Evolutionary conservation across 176 grass and related monocot species (phyloP), one percentile per base, ranked within the genome.

Genomic region (Oropetium thomaeum): DNA sequence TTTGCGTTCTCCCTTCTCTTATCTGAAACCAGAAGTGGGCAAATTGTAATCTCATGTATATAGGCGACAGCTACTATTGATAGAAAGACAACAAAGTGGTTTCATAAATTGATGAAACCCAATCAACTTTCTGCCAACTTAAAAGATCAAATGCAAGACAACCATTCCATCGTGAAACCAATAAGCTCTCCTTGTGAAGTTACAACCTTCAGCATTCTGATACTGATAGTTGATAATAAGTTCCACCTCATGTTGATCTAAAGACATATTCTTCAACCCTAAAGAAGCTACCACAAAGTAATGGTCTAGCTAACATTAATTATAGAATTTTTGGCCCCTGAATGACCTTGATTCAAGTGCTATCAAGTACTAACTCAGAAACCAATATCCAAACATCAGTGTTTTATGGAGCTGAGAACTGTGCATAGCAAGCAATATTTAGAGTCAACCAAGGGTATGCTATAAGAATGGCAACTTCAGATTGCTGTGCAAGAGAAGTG

Each of bases 1-100:
- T 87, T 76, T 94, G 88, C 11, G 71, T 53, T 60, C 96, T 83
- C 25, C 95, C 96, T 88, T 92, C 76, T 83, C 96, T 92, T 85
- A 98, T 98, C 96, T 98, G 79, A 51, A 72, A 79, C 23, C 61
- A 43, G 5, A 71, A 9, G 45, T 35, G 7, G 20, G 25, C 65
- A 75, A 63, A 67, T 3, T 15, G 40, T 65, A 14, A 62, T 49
- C 14, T 44, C 63, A 15, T 61, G n/a, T n/a, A 51, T 39, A 32
- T 10, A 47, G 70, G 47, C 8, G 13, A 62, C n/a, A 6, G 5
- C 38, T 15, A 60, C 19, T 71, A 3, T 28, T 31, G 15, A 49
- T 73, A 34, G 51, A 22, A 81, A 62, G 23, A 43, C 69, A 22
- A 5, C 58, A 62, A 70, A 9, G 19, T 59, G 13, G 55, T 15